phyloP scores from a whole-genome alignment of 164 flowering plant genomes.

The Magnolia changhungtana region DNA sequence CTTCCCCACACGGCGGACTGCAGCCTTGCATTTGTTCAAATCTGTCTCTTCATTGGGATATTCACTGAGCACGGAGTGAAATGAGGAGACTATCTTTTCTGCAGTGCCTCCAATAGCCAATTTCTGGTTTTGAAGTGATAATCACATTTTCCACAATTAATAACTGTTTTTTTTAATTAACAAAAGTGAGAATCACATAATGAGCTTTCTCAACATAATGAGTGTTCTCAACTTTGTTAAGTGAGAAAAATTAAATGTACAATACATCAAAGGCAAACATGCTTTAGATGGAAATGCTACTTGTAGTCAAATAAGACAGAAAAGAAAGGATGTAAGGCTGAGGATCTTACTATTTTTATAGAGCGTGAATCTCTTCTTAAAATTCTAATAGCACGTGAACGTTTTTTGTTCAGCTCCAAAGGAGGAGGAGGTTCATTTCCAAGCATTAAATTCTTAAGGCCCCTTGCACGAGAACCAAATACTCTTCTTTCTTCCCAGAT shows the following conservation, averaged over 20 bases:
- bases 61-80: slow-evolving; percentile 66
- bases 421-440: slow-evolving; percentile 73
- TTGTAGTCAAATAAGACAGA: neutral
- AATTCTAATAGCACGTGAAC: slow-evolving; percentile 72
- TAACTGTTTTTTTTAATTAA: too few relatives aligned
- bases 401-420: slow-evolving; percentile 67
- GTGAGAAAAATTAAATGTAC: neutral
- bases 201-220: neutral
- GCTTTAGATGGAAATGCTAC: neutral
- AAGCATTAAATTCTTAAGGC: slow-evolving; percentile 75
- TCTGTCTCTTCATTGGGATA: slow-evolving; percentile 60
- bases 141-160: neutral
- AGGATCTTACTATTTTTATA: slow-evolving; percentile 63
- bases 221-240: neutral
- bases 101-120: slow-evolving; percentile 75
- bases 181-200: too few relatives aligned
- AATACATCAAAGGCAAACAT: neutral
- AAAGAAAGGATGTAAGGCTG: neutral
- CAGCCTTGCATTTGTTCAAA: slow-evolving; percentile 76
- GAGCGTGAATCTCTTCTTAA: slow-evolving; percentile 80
- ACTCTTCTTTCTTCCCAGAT: slow-evolving; percentile 97
- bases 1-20: slow-evolving; percentile 63
- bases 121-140: slow-evolving; percentile 47
- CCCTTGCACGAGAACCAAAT: slow-evolving; percentile 72
- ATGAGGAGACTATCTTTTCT: slow-evolving; percentile 90